Evolutionary conservation across 345 rosid species (phyloP).

Genomic region (Camelina sativa): DNA sequence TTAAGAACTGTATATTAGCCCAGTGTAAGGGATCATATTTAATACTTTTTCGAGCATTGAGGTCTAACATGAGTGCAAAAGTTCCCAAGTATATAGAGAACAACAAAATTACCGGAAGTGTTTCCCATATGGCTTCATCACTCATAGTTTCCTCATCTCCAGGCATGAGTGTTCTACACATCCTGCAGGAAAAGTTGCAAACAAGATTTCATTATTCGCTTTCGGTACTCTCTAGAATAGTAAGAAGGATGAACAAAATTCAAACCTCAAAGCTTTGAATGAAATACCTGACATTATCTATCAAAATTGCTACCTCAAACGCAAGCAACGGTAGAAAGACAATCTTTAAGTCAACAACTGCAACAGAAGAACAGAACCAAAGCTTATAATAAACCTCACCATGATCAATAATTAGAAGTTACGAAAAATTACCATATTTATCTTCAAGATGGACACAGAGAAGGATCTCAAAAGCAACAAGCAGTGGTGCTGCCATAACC

Average conservation of each 20-base stretch:
- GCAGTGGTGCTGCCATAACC: conserved; percentile 73
- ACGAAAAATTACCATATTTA: conserved; percentile 54
- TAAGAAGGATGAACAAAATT: conserved; percentile 6
- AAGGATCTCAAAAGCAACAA: conserved; percentile 84
- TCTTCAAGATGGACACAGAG: conserved; percentile 77
- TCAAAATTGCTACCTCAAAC: conserved; percentile 69
- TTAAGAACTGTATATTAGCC: background rate
- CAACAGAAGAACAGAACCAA: conserved; percentile 42
- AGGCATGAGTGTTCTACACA: conserved; percentile 90
- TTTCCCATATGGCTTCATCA: conserved; percentile 97
- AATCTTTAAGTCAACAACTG: conserved; percentile 81
- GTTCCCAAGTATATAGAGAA: conserved; percentile 6
- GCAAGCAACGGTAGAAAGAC: conserved; percentile 81
- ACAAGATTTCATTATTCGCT: background rate
- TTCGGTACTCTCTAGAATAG: conserved; percentile 13
- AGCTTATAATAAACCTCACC: conserved; percentile 23
- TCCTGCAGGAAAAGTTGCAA: conserved; percentile 51
- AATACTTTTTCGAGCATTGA: background rate
- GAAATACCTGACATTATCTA: conserved; percentile 87
- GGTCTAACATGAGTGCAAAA: background rate
- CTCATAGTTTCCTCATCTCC: conserved; percentile 95
- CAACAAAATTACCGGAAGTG: conserved; percentile 75
- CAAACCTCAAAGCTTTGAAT: conserved; percentile 23
- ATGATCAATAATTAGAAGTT: background rate
- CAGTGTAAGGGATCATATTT: background rate